A percentile compares a stretch with the other conserved stretches of the same genome.
These are phyloP conservation scores for Chlorella ohadii DNA, from an alignment of 139 green algal genomes.

Conservation along the genomic window DNA sequence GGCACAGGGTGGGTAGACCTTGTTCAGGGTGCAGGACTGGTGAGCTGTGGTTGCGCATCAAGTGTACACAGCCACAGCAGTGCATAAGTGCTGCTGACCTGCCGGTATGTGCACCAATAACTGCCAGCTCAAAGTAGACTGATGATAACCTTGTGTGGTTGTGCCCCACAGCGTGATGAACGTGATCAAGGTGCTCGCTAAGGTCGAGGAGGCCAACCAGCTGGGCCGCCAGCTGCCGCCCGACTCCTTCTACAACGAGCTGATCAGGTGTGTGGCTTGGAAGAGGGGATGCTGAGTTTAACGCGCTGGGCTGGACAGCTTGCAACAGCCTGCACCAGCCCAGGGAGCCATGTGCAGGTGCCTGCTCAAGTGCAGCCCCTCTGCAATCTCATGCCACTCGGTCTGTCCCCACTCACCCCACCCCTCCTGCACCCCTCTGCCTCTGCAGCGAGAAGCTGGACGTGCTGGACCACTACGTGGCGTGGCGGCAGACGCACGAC, in stretches of 20 bases:
- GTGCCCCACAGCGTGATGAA: constrained; percentile 79
- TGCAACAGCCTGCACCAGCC: too few relatives aligned
- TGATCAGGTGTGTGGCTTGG: constrained; percentile 76
- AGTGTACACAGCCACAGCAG: too few relatives aligned
- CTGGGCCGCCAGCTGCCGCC: constrained; percentile 75
- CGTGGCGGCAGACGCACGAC: constrained; percentile 85
- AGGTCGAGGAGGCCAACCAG: constrained; percentile 87
- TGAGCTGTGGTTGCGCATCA: too few relatives aligned
- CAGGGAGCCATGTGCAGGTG: not conserved
- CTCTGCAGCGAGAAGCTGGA: constrained; percentile 85
- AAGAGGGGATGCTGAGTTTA: too few relatives aligned
- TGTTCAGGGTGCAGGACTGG: not conserved
- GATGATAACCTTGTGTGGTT: too few relatives aligned
- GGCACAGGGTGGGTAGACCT: too few relatives aligned
- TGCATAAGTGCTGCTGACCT: too few relatives aligned
- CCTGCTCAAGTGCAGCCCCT: not conserved
- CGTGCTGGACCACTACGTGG: constrained; percentile 91
- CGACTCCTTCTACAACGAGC: constrained; percentile 92
- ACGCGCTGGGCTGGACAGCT: too few relatives aligned
- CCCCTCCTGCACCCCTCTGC: not conserved
- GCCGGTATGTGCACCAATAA: too few relatives aligned
- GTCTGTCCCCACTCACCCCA: too few relatives aligned
- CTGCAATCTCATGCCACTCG: not conserved
- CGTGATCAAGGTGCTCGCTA: constrained; percentile 86
- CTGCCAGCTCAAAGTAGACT: too few relatives aligned